phyloP scores from a whole-genome alignment of 2,329 filamentous ascomycete genomes.

The Talaromyces sp. region DNA sequence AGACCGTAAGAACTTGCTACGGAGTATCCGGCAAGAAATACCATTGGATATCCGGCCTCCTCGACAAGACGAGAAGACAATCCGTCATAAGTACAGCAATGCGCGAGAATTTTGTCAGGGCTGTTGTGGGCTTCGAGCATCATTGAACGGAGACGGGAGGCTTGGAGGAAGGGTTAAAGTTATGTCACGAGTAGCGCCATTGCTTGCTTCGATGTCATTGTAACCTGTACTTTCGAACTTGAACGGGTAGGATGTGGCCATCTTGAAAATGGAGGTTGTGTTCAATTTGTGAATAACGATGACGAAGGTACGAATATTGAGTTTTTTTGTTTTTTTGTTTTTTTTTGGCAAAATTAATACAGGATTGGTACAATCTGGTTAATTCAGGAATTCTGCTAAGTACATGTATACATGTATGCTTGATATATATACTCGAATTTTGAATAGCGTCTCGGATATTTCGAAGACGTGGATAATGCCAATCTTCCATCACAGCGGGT shows the following conservation, averaged over 20 bases:
- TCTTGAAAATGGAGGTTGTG: neutral
- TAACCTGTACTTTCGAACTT: neutral
- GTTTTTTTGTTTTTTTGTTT: no score
- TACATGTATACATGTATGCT: neutral
- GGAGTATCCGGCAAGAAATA: conserved; percentile 46
- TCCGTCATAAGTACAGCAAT: conserved; percentile 45
- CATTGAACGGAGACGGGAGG: conserved; percentile 35
- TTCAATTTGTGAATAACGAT: neutral
- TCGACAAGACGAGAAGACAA: conserved; percentile 45
- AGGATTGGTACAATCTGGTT: neutral
- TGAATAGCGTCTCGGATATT: neutral
- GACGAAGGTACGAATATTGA: neutral
- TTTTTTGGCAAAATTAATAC: no score
- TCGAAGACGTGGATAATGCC: neutral
- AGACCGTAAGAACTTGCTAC: conserved; percentile 44
- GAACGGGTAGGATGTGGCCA: neutral
- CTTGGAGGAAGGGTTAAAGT: neutral
- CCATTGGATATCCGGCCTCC: conserved; percentile 46
- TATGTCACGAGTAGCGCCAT: neutral
- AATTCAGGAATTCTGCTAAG: neutral
- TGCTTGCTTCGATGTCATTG: neutral
- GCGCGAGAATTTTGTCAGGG: conserved; percentile 45
- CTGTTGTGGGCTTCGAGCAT: conserved; percentile 39
- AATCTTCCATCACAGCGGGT: neutral
- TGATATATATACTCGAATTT: neutral